Evolutionary conservation across 139 green algal genomes (phyloP).

Genomic region (Desmodesmus armatus): DNA sequence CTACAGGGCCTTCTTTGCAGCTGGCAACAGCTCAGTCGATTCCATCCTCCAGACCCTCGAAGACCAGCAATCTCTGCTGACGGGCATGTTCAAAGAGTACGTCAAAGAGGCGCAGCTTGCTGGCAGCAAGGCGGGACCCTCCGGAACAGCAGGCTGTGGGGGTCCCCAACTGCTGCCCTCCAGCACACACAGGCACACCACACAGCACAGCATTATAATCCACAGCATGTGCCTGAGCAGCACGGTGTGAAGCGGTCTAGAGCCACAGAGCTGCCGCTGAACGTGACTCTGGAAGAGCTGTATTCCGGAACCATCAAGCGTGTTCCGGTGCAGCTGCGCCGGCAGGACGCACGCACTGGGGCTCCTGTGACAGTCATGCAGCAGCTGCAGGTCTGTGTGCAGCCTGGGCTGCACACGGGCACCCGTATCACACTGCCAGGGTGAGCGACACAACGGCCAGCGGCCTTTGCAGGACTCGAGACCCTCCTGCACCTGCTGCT

Average conservation of each 20-base stretch:
- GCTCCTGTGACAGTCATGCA: background rate
- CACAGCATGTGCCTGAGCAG: background rate
- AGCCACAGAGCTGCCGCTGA: conserved; percentile 14
- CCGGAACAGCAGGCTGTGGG: background rate
- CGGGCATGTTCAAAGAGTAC: conserved; percentile 25
- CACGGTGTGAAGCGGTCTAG: conserved; percentile 11
- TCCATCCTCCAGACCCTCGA: background rate
- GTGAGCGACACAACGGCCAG: too few relatives aligned
- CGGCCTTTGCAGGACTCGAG: too few relatives aligned
- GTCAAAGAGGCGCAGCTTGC: conserved; percentile 15
- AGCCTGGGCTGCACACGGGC: conserved; percentile 37
- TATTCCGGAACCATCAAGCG: conserved; percentile 51
- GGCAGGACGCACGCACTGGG: background rate
- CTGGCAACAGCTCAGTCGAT: too few relatives aligned
- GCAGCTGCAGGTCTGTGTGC: conserved; percentile 35
- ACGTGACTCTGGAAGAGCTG: conserved; percentile 41
- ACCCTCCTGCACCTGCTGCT: too few relatives aligned
- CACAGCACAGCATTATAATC: background rate
- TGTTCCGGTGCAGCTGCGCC: conserved; percentile 24
- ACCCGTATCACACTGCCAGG: conserved; percentile 42
- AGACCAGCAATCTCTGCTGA: background rate
- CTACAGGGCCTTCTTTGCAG: too few relatives aligned
- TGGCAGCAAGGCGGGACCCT: too few relatives aligned
- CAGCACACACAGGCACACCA: background rate
- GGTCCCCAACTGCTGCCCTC: background rate